These are phyloP conservation scores for Fusarium denticulatum DNA, from an alignment of 2,329 filamentous ascomycete species.

Conservation along the genomic window DNA sequence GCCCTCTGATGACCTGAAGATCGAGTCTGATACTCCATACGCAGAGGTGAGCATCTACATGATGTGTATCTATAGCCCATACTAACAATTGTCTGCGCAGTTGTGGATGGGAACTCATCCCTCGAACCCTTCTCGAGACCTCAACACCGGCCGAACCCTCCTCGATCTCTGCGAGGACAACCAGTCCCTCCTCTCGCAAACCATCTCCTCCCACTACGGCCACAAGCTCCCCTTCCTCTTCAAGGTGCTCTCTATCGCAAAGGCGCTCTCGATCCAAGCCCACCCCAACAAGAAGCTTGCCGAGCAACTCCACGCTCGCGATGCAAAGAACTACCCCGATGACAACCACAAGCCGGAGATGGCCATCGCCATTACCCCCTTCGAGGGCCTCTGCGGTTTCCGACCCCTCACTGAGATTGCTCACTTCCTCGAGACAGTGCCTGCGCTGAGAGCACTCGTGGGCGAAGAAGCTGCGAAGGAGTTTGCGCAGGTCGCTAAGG, in stretches of 20 bases:
- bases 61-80: too few species aligned
- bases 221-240: slow-evolving; percentile 93
- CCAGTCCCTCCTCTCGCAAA: slow-evolving; percentile 78
- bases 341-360: slow-evolving; percentile 99
- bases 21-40: slow-evolving; percentile 90
- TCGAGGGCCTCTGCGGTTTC: slow-evolving; percentile 96
- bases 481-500: slow-evolving; percentile 62
- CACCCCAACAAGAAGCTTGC: slow-evolving; percentile 94
- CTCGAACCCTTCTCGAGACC: slow-evolving; percentile 91
- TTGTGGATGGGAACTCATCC: slow-evolving; percentile 99
- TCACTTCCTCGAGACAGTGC: slow-evolving; percentile 75
- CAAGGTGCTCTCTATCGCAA: slow-evolving; percentile 96
- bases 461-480: slow-evolving; percentile 69
- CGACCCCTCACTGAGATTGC: slow-evolving; percentile 85
- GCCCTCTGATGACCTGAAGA: slow-evolving; percentile 75
- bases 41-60: slow-evolving; percentile 73
- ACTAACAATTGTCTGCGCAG: slow-evolving; percentile 55
- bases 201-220: slow-evolving; percentile 79
- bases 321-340: slow-evolving; percentile 96
- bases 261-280: slow-evolving; percentile 96
- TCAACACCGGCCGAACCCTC: slow-evolving; percentile 83
- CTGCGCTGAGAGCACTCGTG: slow-evolving; percentile 71
- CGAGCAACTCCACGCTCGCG: slow-evolving; percentile 83
- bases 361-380: slow-evolving; percentile 96
- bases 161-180: slow-evolving; percentile 91